Conservation (phyloP, 768 basidiomycete genomes). For the Chlorophyllum brunneum region DNA sequence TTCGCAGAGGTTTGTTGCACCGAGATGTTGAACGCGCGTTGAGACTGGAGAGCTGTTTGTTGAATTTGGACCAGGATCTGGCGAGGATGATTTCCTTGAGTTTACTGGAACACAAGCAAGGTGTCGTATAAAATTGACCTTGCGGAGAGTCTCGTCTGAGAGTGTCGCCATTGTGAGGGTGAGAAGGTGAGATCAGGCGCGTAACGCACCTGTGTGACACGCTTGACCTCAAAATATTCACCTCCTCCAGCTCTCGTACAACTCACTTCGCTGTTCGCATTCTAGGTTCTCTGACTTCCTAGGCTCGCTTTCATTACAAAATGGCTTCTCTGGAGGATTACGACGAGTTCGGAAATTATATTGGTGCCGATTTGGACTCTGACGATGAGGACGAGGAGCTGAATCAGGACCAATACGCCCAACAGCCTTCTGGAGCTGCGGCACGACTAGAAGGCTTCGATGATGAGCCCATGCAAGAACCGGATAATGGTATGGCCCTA, state of each 20-base stretch:
- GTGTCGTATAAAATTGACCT: conserved; percentile 43
- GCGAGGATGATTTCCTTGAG: conserved; percentile 11
- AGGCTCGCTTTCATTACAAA: conserved; percentile 14
- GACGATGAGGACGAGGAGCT: conserved; percentile 67
- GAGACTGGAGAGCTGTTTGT: conserved; percentile 83
- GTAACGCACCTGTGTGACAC: conserved; percentile 10
- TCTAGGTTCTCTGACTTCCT: conserved; percentile 3
- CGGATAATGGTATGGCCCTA: conserved; percentile 52
- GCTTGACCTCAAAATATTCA: conserved; percentile 9
- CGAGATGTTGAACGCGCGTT: conserved; percentile 69
- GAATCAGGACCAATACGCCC: conserved; percentile 45
- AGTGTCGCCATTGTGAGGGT: conserved; percentile 46
- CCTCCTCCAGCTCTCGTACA: background rate
- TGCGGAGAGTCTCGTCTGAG: conserved; percentile 79
- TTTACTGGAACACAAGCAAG: background rate
- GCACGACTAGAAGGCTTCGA: conserved; percentile 82
- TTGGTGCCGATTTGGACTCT: conserved; percentile 91
- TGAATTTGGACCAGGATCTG: conserved; percentile 94
- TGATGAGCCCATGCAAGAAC: conserved; percentile 55
- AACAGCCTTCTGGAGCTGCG: conserved; percentile 29
- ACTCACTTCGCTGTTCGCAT: no score
- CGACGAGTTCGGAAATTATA: conserved; percentile 97
- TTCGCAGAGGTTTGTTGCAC: conserved; percentile 75
- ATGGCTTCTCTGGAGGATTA: conserved; percentile 74
- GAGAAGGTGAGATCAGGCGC: conserved; percentile 13